Base-by-base conservation (phyloP, 371 early-diverging fungal species). In the Paraphysoderma sedebokerense region DNA sequence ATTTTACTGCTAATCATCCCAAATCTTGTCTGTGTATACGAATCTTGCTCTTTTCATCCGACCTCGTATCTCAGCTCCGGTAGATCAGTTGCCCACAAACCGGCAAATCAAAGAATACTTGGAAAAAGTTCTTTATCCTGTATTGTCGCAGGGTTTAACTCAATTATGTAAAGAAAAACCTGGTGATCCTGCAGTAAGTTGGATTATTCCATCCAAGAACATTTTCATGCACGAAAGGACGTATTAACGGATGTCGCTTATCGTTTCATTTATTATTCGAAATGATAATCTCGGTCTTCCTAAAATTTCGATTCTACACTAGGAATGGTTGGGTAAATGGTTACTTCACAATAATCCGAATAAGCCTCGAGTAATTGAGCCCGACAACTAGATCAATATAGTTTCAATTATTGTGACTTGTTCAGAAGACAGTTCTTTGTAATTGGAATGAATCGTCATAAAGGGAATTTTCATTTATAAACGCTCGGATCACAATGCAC, bases 291-390 rank as follows among this genome's bases (percentile, higher is more conserved):
- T 5, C 4, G 38, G 22, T 7, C 3, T 24, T 5, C 4, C 4
- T 5, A 48, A 7, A 0, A 20, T 11, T 33, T 8, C 13, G 19
- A 20, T 48, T 24, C 27, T 31, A 6, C 38, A 35, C 24, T 24
- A 70, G 70, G 59, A 45, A 7, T 72, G 69, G 69, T 58, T 72
- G 7, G 72, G 72, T 6, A 49, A 56, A 1, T 72, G 72, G 72
- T 47, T 72, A 36, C 37, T 67, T 12, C 57, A 65, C n/a, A 61
- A 72, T 52, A 65, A 72, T 49, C 72, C 70, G 13, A 57, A 57
- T 46, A 54, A 51, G 35, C 72, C 72, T 8, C 49, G 52, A n/a
- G 55, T 65, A 27, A 20, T 47, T 22, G 53, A 57, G 45, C 63
- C 63, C 56, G 41, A 34, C 35, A 17, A 34, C 35, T 34, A 34